Conservation (phyloP, 2,329 filamentous ascomycete species). For the Atkinsonella texensis region DNA sequence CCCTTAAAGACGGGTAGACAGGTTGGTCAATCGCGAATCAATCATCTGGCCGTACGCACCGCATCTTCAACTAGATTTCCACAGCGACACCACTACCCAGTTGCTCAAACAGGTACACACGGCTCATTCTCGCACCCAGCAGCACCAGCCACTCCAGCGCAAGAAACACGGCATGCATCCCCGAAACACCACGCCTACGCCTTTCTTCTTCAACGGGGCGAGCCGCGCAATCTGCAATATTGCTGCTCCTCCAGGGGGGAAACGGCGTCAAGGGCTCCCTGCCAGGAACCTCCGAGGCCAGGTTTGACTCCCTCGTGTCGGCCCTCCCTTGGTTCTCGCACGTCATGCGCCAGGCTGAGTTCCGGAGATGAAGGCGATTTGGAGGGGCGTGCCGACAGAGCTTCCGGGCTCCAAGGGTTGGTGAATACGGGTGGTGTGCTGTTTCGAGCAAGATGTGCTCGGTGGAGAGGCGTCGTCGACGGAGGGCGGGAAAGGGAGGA, state of each 20-base stretch:
- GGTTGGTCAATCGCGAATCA: too few relatives aligned
- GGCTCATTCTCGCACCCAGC: conserved; percentile 14
- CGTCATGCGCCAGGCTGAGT: background rate
- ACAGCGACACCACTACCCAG: too few relatives aligned
- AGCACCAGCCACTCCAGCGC: conserved; percentile 14
- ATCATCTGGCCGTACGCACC: too few relatives aligned
- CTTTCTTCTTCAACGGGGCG: background rate
- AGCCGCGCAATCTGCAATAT: background rate
- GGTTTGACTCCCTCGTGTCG: background rate
- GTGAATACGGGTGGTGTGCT: background rate
- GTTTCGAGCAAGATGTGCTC: background rate
- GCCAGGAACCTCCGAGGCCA: background rate
- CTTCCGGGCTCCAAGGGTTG: background rate
- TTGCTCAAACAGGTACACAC: too few relatives aligned
- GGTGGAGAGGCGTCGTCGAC: background rate
- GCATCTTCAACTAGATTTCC: too few relatives aligned
- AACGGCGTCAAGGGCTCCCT: conserved; percentile 16
- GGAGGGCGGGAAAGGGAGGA: background rate
- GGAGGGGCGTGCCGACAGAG: background rate
- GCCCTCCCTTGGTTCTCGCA: too few relatives aligned
- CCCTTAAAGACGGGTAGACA: too few relatives aligned
- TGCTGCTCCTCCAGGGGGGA: conserved; percentile 14
- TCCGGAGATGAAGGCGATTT: background rate
- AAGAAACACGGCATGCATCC: conserved; percentile 7
- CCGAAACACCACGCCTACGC: too few relatives aligned